Evolutionary conservation across 2,329 filamentous ascomycete genomes (phyloP), one percentile per base, ranked within the genome.

Genomic region (Botrytis porri): DNA sequence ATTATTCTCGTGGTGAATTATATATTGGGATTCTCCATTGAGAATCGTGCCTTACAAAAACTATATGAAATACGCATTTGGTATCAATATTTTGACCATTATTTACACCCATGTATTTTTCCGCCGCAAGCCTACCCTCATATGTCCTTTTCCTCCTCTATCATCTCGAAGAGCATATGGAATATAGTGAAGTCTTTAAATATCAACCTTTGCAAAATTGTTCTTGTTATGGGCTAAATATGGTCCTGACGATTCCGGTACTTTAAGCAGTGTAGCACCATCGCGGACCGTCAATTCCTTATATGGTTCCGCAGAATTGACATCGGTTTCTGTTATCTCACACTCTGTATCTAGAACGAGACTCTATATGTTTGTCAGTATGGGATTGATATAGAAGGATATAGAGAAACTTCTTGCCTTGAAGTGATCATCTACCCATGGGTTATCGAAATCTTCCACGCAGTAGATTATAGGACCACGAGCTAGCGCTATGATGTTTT

Each of bases 401-500:
- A 2, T n/a, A 18, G 4, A 39, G 37, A 14, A 10, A 8, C 9
- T 41, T 37, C 59, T 37, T 63, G 51, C 69, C 64, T 85, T 87
- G 82, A 88, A 88, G 78, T 89, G 87, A 75, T 88, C 84, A 1
- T 81, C 76, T 69, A 86, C 87, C 86, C 86, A 88, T 0, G 80
- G 51, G 73, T 90, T 88, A 76, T 90, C 88, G 10, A 83, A 77
- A 72, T 90, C 88, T 77, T 91, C 89, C 6, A 87, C 83, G 73
- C 88, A 90, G 79, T 90, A 90, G 8, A 90, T 81, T 9, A 90
- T 77, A 0, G 88, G 88, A 0, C 89, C 89, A 6, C 88, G 83
- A 3, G 85, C 87, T 10, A 90, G 79, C 1, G 85, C 83, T 54
- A 88, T 75, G 3, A 85, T 87, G n/a, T 84, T 80, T 76, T 89